These are phyloP conservation scores for Cymodocea nodosa DNA, from an alignment of 116 monocot species.

Conservation along the genomic window DNA sequence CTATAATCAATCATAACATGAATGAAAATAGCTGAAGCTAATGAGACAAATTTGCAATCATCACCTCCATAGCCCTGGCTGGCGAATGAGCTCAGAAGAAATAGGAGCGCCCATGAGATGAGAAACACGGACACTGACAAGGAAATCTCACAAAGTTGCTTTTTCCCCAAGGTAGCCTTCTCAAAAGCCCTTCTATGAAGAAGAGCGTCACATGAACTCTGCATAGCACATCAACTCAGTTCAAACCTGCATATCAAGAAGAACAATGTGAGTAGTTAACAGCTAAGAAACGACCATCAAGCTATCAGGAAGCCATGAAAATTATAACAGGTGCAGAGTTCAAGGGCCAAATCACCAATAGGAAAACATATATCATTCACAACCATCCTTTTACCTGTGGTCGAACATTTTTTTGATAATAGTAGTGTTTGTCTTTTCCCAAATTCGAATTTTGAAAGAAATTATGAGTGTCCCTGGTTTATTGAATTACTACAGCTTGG, in stretches of 20 bases:
- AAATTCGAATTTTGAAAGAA: too few species aligned
- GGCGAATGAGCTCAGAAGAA: constrained; percentile 40
- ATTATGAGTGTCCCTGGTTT: too few species aligned
- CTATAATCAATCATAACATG: too few species aligned
- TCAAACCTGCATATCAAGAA: constrained; percentile 4
- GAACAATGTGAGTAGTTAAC: background rate
- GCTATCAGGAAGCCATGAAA: background rate
- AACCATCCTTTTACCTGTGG: too few species aligned
- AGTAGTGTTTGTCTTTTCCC: too few species aligned
- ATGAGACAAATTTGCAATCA: background rate
- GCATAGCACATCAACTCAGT: constrained; percentile 59
- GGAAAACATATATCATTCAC: too few species aligned
- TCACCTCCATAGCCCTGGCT: constrained; percentile 20
- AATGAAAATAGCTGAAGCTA: too few species aligned
- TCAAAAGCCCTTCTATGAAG: constrained; percentile 45
- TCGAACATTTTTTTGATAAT: too few species aligned
- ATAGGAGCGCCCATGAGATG: constrained; percentile 40
- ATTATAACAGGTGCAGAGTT: too few species aligned
- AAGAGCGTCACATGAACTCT: constrained; percentile 63
- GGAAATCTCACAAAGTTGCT: constrained; percentile 16
- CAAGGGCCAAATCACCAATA: too few species aligned
- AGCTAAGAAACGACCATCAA: background rate
- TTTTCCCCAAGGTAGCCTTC: constrained; percentile 11
- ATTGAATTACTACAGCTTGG: too few species aligned
- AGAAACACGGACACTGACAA: constrained; percentile 34